Evolutionary conservation across 2,329 filamentous ascomycete species (phyloP).

Genomic region (Aspergillus sp.): DNA sequence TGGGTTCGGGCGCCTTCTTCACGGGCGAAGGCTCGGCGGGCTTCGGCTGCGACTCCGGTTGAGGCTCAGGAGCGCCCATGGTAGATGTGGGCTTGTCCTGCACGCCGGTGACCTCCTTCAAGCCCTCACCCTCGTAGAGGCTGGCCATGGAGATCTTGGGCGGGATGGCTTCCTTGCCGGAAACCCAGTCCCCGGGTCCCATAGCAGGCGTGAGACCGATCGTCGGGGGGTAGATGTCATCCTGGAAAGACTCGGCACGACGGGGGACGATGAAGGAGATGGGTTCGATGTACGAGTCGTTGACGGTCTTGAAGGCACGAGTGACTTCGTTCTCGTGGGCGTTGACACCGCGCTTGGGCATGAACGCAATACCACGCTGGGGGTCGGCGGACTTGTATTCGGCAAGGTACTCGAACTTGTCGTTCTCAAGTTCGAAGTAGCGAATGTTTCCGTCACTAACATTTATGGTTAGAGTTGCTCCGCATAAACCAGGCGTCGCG

Average conservation of each 20-base stretch:
- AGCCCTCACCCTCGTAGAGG: constrained; percentile 79
- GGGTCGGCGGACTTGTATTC: constrained; percentile 97
- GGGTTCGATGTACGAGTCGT: constrained; percentile 90
- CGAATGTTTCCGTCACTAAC: constrained; percentile 93
- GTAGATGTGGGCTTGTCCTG: constrained; percentile 37
- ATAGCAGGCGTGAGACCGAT: constrained; percentile 77
- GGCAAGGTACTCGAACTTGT: constrained; percentile 96
- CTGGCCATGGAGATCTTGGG: constrained; percentile 93
- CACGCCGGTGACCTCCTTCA: constrained; percentile 66
- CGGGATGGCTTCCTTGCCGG: constrained; percentile 78
- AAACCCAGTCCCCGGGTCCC: constrained; percentile 78
- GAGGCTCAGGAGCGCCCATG: constrained; percentile 48
- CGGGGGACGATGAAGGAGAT: constrained; percentile 97
- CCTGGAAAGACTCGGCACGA: constrained; percentile 91
- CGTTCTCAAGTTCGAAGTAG: constrained; percentile 97
- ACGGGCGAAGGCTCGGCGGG: constrained; percentile 34
- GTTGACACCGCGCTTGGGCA: constrained; percentile 93
- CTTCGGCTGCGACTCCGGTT: constrained; percentile 50
- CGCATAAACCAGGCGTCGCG: background rate
- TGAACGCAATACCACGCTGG: constrained; percentile 89
- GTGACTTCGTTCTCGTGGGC: constrained; percentile 96
- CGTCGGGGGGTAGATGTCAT: constrained; percentile 92
- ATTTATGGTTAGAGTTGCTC: constrained; percentile 12
- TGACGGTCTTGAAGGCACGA: constrained; percentile 95
- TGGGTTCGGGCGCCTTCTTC: constrained; percentile 27